Conservation (phyloP, 352 stramenopile genomes). For the Phytophthora cryptogea region DNA sequence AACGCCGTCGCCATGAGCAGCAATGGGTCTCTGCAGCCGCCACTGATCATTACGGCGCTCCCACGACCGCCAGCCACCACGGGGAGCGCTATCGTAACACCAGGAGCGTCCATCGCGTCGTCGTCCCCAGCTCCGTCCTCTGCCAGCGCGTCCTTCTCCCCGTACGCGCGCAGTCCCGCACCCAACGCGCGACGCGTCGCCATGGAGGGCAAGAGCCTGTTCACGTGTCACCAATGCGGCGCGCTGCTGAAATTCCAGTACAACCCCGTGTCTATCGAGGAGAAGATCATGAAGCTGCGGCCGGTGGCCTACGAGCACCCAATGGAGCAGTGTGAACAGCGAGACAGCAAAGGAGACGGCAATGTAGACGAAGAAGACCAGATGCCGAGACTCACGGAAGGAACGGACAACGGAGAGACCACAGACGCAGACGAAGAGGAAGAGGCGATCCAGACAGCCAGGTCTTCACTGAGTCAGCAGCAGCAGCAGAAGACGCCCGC, state of each 20-base stretch:
- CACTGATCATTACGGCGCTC: constrained; percentile 32
- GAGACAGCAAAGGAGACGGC: constrained; percentile 23
- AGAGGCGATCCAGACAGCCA: constrained; percentile 21
- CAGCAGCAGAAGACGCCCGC: constrained; percentile 34
- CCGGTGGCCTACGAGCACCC: constrained; percentile 46
- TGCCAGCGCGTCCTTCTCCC: constrained; percentile 29
- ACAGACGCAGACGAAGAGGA: constrained; percentile 46
- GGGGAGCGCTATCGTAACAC: background rate
- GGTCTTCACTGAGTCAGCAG: constrained; percentile 32
- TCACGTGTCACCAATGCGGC: constrained; percentile 75
- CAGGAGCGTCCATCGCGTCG: background rate
- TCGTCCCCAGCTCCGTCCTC: constrained; percentile 29
- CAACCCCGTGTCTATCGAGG: constrained; percentile 65
- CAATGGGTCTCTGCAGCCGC: constrained; percentile 30
- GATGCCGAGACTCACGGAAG: constrained; percentile 35
- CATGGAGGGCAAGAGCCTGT: constrained; percentile 80
- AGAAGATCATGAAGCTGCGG: constrained; percentile 61
- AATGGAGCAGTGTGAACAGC: constrained; percentile 22
- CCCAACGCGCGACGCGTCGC: constrained; percentile 35
- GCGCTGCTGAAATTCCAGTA: constrained; percentile 74
- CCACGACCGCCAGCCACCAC: constrained; percentile 29
- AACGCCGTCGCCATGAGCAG: constrained; percentile 29
- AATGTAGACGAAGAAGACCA: constrained; percentile 24
- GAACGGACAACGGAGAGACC: constrained; percentile 29
- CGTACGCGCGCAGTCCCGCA: constrained; percentile 28